Base-by-base conservation (phyloP, 1,284 basidiomycete genomes). In the Apiotrichum mycotoxinovorans region DNA sequence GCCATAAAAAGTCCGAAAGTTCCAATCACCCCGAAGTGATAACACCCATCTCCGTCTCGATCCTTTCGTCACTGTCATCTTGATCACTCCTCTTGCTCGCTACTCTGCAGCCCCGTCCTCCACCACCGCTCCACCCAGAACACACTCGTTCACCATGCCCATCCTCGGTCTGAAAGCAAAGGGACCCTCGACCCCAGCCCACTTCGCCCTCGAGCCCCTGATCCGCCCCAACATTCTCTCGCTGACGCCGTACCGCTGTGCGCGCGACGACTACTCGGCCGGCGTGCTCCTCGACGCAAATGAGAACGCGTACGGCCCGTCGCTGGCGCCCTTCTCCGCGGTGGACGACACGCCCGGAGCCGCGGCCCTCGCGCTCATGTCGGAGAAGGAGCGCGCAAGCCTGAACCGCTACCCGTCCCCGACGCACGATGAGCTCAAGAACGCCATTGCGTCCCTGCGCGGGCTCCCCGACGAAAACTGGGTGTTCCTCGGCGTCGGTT, bases 251-350 rank as follows among this genome's bases (percentile, higher is more conserved):
- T 98, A 99, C 78, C 86, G 94, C 33, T 97, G 92, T 69, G 96
- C 96, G 1, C 82, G 95, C 52, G 96, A 99, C 71, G 95, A 98
- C 80, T 99, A 97, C 79, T 86, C 87, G 47, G 81, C 84, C 1
- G 94, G 94, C 26, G 87, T 98, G 66, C 84, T 99, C n/a, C 84
- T 99, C 34, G 96, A 99, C 69, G 96, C 96, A 33, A 98, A 98
- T 77, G 95, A 98, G 80, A 98, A 98, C 73, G 84, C 92, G 0
- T 81, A 95, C 44, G 95, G 95, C 0, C 89, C 91, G 71, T 87
- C 89, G 1, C 85, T 97, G n/a, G 79, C 83, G 4, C 61, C 62
- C 8, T 54, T 58, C 5, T 43, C 41, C n/a, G 43, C 46, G 17
- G 47, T 49, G 40, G 55, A 58, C 8, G 34, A 35, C 18, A 47